Conservation (phyloP, 805 yeast genomes). For the Yarrowia sp. region DNA sequence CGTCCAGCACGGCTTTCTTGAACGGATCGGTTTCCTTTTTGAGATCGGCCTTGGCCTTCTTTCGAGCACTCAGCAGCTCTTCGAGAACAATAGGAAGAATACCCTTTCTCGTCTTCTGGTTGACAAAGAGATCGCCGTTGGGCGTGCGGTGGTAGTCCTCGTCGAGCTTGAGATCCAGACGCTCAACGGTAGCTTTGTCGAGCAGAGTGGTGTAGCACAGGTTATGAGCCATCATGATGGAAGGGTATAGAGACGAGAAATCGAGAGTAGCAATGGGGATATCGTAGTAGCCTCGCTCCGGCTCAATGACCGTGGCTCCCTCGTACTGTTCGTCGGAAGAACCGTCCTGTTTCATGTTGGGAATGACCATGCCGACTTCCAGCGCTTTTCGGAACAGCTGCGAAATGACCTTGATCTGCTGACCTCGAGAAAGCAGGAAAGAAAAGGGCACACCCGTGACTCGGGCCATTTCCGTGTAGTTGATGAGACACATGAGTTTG, state of each 20-base stretch:
- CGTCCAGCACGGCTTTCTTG: conserved; percentile 89
- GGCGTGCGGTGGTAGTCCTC: conserved; percentile 88
- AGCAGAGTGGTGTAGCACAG: conserved; percentile 91
- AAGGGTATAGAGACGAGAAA: conserved; percentile 96
- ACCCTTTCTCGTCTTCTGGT: conserved; percentile 72
- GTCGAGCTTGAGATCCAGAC: conserved; percentile 66
- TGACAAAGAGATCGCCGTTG: conserved; percentile 89
- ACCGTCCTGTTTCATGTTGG: conserved; percentile 83
- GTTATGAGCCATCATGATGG: conserved; percentile 99
- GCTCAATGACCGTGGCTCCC: conserved; percentile 99
- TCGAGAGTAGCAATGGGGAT: conserved; percentile 97
- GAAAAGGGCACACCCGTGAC: conserved; percentile 99
- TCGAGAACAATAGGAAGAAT: conserved; percentile 89
- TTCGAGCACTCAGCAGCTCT: conserved; percentile 89
- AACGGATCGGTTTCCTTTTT: conserved; percentile 95
- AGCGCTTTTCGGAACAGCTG: conserved; percentile 93
- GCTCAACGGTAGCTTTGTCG: conserved; percentile 69
- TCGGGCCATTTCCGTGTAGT: conserved; percentile 99
- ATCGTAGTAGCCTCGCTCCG: conserved; percentile 92
- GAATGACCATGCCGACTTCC: conserved; percentile 84
- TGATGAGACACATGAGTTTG: conserved; percentile 93
- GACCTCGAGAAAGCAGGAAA: conserved; percentile 87
- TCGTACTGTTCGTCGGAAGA: conserved; percentile 89
- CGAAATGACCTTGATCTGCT: conserved; percentile 95
- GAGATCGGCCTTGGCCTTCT: conserved; percentile 87